Evolutionary conservation across 495 filamentous ascomycete species (phyloP), one percentile per base, ranked within the genome.

Genomic region (Xylaria grammica): DNA sequence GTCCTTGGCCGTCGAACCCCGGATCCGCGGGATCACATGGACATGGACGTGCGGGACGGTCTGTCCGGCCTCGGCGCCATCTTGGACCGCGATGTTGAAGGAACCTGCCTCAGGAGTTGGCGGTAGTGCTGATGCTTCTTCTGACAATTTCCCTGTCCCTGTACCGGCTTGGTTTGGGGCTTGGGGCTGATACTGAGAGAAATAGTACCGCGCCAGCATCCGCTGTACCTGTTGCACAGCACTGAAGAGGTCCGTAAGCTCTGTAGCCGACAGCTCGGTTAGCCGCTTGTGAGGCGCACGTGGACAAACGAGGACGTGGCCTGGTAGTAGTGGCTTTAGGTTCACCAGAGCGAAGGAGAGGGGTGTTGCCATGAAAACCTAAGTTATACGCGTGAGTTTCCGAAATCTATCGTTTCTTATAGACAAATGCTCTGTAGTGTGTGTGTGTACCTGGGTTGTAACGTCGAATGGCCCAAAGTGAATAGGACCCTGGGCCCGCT

Each of bases 21-120:
- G 65, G 55, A 81, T 81, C 44, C 95, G 79, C 24, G 95, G 95
- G 57, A 99, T 97, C 36, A 98, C 87, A 79, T 99, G 96, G 52
- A 90, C 88, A 77, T 99, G 96, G 15, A 98, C 87, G 79, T 99
- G 95, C 10, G 90, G 80, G 24, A 99, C 93, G 27, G 86, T 87
- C 82, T 99, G 95, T 0, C 95, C 95, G 1, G 96, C 92, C 66
- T 91, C 91, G 27, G 75, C 75, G 10, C 95, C 95, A 78, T 99
- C 95, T 71, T 99, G 95, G 17, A 99, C 83, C 0, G 95, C 94
- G 56, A 99, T 90, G 75, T 97, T 99, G 71, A 98, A 85, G 71
- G 84, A 88, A 3, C 86, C 84, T 32, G 76, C 75, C 32, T 78
- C 74, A 63, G 65, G 54, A 2, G 44, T 6, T 62, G 44, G 22